A percentile compares a stretch with the other conserved stretches of the same genome.
Evolutionary conservation across 495 filamentous ascomycete species (phyloP).

Genomic region (Penicillium maclennaniae): DNA sequence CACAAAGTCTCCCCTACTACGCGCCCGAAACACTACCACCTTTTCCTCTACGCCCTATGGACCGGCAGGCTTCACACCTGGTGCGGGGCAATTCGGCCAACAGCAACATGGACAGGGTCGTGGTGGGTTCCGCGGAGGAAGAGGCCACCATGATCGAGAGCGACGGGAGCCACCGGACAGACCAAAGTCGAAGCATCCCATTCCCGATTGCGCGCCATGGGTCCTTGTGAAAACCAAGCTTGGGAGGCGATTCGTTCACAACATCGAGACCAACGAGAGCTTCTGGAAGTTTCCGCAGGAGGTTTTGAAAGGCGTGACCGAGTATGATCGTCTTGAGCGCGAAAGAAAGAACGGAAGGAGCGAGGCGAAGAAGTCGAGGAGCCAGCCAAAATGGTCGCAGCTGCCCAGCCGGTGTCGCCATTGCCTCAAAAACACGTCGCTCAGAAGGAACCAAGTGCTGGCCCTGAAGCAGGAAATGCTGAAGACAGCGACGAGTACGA

Average conservation of each 20-base stretch:
- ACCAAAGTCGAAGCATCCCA: conserved; percentile 72
- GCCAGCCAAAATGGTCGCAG: conserved; percentile 6
- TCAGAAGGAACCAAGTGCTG: conserved; percentile 1
- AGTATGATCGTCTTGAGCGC: conserved; percentile 58
- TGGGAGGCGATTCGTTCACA: conserved; percentile 84
- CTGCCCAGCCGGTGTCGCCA: conserved; percentile 2
- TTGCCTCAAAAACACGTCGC: background rate
- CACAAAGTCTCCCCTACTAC: conserved; percentile 26
- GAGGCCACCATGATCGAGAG: conserved; percentile 49
- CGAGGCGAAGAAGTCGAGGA: conserved; percentile 35
- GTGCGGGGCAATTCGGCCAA: conserved; percentile 10
- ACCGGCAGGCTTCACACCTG: conserved; percentile 25
- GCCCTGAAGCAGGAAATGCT: conserved; percentile 13
- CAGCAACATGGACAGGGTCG: conserved; percentile 27
- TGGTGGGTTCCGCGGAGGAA: conserved; percentile 47
- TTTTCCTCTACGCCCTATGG: conserved; percentile 42
- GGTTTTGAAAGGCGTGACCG: conserved; percentile 73
- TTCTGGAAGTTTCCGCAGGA: conserved; percentile 89
- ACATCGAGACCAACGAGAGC: conserved; percentile 75
- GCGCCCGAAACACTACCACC: conserved; percentile 34
- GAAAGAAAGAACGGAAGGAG: conserved; percentile 44
- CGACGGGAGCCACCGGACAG: conserved; percentile 66
- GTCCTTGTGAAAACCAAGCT: conserved; percentile 86
- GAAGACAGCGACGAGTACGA: conserved; percentile 70
- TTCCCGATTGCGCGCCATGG: conserved; percentile 87